A percentile compares a stretch with the other conserved stretches of the same genome.
Conservation (phyloP, 805 yeast species). For the Diddensiella santjacobensis region DNA sequence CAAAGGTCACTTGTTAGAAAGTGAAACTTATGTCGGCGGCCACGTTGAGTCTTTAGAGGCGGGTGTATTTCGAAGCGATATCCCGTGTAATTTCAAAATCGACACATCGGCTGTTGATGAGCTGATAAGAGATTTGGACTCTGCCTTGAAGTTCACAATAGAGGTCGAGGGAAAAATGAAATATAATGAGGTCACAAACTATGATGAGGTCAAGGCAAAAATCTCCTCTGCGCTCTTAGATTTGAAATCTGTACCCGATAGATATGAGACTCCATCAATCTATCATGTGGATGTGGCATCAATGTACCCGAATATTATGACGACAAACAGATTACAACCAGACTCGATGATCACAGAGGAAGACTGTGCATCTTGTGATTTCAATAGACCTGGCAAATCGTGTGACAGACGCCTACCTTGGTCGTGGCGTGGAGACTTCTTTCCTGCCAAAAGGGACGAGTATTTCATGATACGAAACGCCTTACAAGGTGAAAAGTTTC, state of each 20-base stretch:
- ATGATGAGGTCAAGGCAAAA: slow-evolving; percentile 63
- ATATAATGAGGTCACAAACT: slow-evolving; percentile 75
- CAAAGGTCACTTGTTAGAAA: slow-evolving; percentile 88
- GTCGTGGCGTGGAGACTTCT: slow-evolving; percentile 98
- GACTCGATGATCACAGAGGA: slow-evolving; percentile 94
- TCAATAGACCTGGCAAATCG: slow-evolving; percentile 87
- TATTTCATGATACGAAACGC: slow-evolving; percentile 86
- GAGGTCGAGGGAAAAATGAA: slow-evolving; percentile 73
- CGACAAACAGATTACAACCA: slow-evolving; percentile 94
- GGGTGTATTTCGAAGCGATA: slow-evolving; percentile 92
- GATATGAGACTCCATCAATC: slow-evolving; percentile 78
- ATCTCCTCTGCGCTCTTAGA: slow-evolving; percentile 55
- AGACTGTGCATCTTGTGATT: slow-evolving; percentile 97
- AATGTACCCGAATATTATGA: slow-evolving; percentile 99
- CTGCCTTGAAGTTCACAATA: slow-evolving; percentile 76
- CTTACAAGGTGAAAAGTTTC: slow-evolving; percentile 71
- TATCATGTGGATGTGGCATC: slow-evolving; percentile 99
- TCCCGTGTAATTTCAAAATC: slow-evolving; percentile 67
- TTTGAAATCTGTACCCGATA: slow-evolving; percentile 55
- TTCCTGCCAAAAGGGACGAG: slow-evolving; percentile 87
- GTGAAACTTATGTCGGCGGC: slow-evolving; percentile 98
- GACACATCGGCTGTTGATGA: slow-evolving; percentile 84
- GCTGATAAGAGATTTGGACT: slow-evolving; percentile 64
- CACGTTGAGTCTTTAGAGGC: slow-evolving; percentile 97
- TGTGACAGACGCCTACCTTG: slow-evolving; percentile 91